phyloP scores from a whole-genome alignment of 176 grass and related monocot genomes.

The Elymus sibiricus region DNA sequence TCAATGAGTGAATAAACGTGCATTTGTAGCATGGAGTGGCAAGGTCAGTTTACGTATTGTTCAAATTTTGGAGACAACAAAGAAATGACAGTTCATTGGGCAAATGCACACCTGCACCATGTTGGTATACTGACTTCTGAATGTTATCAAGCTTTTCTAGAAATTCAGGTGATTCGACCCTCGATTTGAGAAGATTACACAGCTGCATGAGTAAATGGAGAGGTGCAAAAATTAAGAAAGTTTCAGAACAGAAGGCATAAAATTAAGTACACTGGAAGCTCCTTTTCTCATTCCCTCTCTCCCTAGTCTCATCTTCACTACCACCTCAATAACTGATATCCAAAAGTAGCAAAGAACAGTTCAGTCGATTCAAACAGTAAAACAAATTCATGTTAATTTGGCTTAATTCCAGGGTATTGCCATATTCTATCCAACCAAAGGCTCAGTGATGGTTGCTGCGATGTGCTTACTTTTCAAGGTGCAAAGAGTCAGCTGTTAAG shows the following conservation, averaged over 20 bases:
- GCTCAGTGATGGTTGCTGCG: not conserved
- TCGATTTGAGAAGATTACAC: constrained; percentile 84
- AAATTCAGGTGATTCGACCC: constrained; percentile 89
- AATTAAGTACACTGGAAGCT: not conserved
- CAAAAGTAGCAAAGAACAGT: not conserved
- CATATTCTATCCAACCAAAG: not conserved
- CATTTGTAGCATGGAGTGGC: not conserved
- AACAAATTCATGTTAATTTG: not conserved
- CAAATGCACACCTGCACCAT: constrained; percentile 34
- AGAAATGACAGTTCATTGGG: not conserved
- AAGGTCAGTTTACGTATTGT: not conserved
- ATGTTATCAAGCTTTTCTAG: constrained; percentile 80
- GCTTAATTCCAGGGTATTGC: not conserved
- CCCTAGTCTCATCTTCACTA: not conserved
- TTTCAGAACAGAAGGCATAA: not conserved
- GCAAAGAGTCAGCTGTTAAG: not conserved
- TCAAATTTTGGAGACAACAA: not conserved
- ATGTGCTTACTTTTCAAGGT: not conserved
- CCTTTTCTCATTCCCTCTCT: not conserved
- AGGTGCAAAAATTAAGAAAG: not conserved
- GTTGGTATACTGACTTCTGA: constrained; percentile 56
- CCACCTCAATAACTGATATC: not conserved
- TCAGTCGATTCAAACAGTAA: not conserved
- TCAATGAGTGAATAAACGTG: not conserved
- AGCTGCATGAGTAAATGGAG: constrained; percentile 38